Conservation (phyloP, 345 rosid species). For the Chamaenerion angustifolium region DNA sequence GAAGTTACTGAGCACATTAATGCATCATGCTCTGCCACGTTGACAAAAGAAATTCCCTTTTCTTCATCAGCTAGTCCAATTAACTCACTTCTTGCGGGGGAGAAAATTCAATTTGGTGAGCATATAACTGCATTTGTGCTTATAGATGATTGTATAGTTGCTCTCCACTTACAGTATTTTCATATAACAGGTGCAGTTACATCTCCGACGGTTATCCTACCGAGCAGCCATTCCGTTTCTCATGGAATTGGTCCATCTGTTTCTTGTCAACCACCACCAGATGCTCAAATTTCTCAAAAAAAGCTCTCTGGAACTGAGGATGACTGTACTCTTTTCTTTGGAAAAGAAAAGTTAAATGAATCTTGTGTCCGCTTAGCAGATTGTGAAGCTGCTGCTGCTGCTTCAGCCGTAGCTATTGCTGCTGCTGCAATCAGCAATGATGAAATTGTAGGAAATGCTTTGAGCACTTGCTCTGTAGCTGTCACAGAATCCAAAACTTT, state of each 20-base stretch:
- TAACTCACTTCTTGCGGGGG: conserved; percentile 82
- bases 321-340: conserved; percentile 49
- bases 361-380: conserved; percentile 49
- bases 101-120: conserved; percentile 95
- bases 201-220: conserved; percentile 61
- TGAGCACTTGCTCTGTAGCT: conserved; percentile 30
- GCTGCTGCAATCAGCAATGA: conserved; percentile 88
- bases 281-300: conserved; percentile 31
- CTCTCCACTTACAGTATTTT: conserved; percentile 6
- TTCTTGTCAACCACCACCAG: conserved; percentile 22
- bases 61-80: conserved; percentile 56
- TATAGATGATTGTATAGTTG: background rate
- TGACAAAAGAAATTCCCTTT: conserved; percentile 49
- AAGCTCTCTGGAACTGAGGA: conserved; percentile 25
- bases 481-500: conserved; percentile 48
- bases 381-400: conserved; percentile 68
- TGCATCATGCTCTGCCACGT: conserved; percentile 31
- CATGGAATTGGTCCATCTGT: conserved; percentile 54
- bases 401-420: conserved; percentile 88
- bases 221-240: conserved; percentile 28
- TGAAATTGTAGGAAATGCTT: conserved; percentile 44
- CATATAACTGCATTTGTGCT: background rate
- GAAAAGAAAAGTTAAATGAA: conserved; percentile 44
- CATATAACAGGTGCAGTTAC: conserved; percentile 66
- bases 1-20: conserved; percentile 35